Percentiles rank a stretch among this genome's conserved stretches.
Evolutionary conservation across 345 rosid species (phyloP).

Genomic region (Pseudoturritis turrita): DNA sequence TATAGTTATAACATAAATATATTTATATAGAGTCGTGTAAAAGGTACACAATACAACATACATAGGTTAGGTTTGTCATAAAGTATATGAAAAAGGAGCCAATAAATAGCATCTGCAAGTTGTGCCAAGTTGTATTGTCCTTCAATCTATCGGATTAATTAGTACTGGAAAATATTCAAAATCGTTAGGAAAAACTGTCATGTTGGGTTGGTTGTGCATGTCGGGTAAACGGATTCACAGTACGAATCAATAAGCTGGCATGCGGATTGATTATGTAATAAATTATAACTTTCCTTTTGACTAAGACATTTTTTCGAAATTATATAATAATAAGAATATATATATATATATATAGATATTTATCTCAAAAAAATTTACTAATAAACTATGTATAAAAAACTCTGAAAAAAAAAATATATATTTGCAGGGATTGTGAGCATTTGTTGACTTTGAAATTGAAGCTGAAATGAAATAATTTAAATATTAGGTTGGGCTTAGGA

Average conservation of each 20-base stretch:
- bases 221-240: neutral
- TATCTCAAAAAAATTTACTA: no score
- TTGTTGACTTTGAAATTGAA: conserved; percentile 13
- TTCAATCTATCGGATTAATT: neutral
- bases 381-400: no score
- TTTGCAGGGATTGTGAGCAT: neutral
- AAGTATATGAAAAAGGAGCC: neutral
- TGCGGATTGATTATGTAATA: neutral
- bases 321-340: no score
- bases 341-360: no score
- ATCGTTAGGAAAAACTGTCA: neutral
- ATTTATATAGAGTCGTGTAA: neutral
- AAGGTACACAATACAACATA: neutral
- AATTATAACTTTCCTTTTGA: no score
- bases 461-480: neutral
- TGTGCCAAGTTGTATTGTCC: conserved; percentile 6
- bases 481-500: neutral
- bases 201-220: neutral
- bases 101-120: neutral
- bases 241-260: neutral
- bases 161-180: neutral
- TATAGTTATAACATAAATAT: neutral
- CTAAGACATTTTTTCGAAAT: no score
- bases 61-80: conserved; percentile 7
- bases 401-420: neutral